Percentiles rank a stretch among this genome's conserved stretches.
These are phyloP conservation scores for Chalciporus chontae DNA, from an alignment of 768 basidiomycete species.

Conservation along the genomic window DNA sequence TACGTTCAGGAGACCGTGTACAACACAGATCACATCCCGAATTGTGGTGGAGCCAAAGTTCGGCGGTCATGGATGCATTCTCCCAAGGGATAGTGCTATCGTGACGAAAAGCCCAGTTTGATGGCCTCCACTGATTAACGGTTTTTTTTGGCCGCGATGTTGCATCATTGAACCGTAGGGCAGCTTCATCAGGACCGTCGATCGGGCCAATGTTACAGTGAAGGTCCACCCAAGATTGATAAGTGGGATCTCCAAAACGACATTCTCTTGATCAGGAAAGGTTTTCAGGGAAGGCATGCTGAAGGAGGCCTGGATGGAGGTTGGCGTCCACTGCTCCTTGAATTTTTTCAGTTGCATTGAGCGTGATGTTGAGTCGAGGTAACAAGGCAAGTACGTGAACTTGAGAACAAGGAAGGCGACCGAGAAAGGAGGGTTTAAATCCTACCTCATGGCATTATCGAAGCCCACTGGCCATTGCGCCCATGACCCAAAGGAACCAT, in stretches of 20 bases:
- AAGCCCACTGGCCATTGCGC: too few relatives aligned
- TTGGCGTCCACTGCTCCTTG: slow-evolving; percentile 15
- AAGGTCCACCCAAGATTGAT: slow-evolving; percentile 15
- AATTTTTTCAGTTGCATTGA: neutral
- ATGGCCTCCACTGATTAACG: neutral
- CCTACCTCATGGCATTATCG: too few relatives aligned
- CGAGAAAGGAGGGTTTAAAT: too few relatives aligned
- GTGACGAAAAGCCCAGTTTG: neutral
- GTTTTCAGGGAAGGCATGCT: neutral
- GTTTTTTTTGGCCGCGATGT: too few relatives aligned
- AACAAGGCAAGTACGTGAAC: too few relatives aligned
- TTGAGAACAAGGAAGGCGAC: too few relatives aligned
- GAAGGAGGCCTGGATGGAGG: neutral
- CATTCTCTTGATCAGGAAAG: neutral
- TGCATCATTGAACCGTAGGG: too few relatives aligned
- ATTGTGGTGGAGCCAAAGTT: neutral
- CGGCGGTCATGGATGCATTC: neutral
- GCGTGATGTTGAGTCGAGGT: too few relatives aligned
- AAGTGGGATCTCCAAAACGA: slow-evolving; percentile 6
- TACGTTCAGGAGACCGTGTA: too few relatives aligned
- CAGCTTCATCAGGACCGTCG: too few relatives aligned
- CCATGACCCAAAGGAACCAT: too few relatives aligned
- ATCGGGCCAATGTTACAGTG: slow-evolving; percentile 9
- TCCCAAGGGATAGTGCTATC: neutral
- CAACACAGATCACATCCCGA: too few relatives aligned